Evolutionary conservation across 2,329 filamentous ascomycete genomes (phyloP).

Genomic region (Dryadomyces quercus-mongolicae): DNA sequence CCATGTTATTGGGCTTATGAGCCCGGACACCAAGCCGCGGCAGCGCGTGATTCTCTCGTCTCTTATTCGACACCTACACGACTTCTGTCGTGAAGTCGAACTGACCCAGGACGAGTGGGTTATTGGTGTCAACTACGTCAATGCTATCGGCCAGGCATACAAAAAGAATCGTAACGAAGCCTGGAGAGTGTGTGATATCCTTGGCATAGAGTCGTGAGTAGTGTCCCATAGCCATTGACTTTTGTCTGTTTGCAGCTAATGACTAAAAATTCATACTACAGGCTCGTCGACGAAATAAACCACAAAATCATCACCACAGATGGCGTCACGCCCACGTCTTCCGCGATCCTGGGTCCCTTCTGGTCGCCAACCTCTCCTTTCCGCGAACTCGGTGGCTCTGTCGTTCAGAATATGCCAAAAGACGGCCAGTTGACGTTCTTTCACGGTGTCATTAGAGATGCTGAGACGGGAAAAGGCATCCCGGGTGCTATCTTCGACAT

Average conservation of each 20-base stretch:
- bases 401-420: conserved; percentile 39
- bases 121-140: conserved; percentile 44
- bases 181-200: conserved; percentile 59
- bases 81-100: conserved; percentile 69
- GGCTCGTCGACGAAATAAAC: conserved; percentile 70
- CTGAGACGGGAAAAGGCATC: conserved; percentile 50
- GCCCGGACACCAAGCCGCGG: conserved; percentile 56
- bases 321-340: conserved; percentile 49
- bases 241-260: neutral
- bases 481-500: conserved; percentile 57
- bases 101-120: conserved; percentile 75
- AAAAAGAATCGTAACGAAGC: conserved; percentile 60
- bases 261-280: conserved; percentile 12
- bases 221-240: neutral
- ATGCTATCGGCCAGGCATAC: conserved; percentile 59
- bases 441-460: conserved; percentile 47
- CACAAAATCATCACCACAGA: conserved; percentile 44
- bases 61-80: conserved; percentile 64
- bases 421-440: conserved; percentile 45
- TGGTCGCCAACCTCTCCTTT: conserved; percentile 63
- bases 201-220: conserved; percentile 56
- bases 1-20: conserved; percentile 61
- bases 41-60: conserved; percentile 55
- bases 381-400: conserved; percentile 56
- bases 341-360: conserved; percentile 76